Evolutionary conservation across 441 rosid genomes (phyloP).

Genomic region (Capsella rubella): DNA sequence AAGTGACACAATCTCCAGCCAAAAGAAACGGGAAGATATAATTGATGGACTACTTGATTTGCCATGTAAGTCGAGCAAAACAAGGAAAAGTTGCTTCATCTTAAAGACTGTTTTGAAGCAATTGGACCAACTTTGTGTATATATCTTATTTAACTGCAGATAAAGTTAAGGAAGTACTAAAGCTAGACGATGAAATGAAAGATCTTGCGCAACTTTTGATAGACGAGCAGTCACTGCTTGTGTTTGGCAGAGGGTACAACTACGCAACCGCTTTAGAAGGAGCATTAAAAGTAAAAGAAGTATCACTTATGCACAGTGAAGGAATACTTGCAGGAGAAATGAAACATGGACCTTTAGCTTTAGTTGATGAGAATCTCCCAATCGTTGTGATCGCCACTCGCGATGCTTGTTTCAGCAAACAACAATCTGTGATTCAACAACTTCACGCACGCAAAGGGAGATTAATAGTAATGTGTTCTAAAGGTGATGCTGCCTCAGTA

Average conservation of each 20-base stretch:
- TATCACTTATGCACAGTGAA: conserved; percentile 95
- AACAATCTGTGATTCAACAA: conserved; percentile 95
- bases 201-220: conserved; percentile 81
- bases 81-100: neutral
- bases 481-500: conserved; percentile 78
- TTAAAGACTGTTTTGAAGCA: conserved; percentile 1
- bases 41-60: conserved; percentile 83
- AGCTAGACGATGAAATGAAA: conserved; percentile 85
- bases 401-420: conserved; percentile 93
- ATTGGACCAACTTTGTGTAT: neutral
- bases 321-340: conserved; percentile 98
- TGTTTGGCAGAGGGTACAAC: conserved; percentile 95
- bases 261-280: conserved; percentile 96
- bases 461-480: conserved; percentile 76
- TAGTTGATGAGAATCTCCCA: conserved; percentile 92
- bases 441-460: conserved; percentile 94
- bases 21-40: conserved; percentile 76
- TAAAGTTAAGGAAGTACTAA: conserved; percentile 84
- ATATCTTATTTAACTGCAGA: conserved; percentile 50
- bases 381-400: conserved; percentile 88
- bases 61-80: conserved; percentile 58
- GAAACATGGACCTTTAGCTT: conserved; percentile 97
- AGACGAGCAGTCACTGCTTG: conserved; percentile 89
- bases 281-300: conserved; percentile 94
- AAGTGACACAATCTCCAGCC: conserved; percentile 76